phyloP scores from a whole-genome alignment of 2,329 filamentous ascomycete genomes.

The Fusarium begoniae region DNA sequence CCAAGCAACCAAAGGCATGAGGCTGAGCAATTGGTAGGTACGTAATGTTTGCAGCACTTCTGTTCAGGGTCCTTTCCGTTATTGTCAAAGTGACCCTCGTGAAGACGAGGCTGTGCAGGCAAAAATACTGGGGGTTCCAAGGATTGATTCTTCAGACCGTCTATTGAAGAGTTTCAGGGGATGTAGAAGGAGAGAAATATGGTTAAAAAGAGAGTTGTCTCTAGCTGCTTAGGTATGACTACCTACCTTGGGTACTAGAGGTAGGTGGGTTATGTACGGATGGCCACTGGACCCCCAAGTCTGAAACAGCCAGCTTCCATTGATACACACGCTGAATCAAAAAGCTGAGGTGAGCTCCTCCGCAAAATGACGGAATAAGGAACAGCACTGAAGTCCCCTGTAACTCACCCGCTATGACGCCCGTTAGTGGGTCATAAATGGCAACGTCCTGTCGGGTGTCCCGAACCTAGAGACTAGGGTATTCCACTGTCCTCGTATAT shows the following conservation, averaged over 20 bases:
- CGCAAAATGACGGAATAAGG: constrained; percentile 30
- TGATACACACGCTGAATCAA: constrained; percentile 8
- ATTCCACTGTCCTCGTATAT: not conserved
- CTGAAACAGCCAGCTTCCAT: constrained; percentile 11
- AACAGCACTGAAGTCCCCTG: constrained; percentile 18
- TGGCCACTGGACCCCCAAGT: not conserved
- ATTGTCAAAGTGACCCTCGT: constrained; percentile 21
- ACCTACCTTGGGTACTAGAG: not conserved
- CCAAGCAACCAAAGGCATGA: constrained; percentile 31
- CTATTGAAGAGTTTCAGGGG: constrained; percentile 4
- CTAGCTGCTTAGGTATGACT: constrained; percentile 1
- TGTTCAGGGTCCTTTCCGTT: constrained; percentile 20
- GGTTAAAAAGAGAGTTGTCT: not conserved
- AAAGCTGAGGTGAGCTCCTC: constrained; percentile 26
- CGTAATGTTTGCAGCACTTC: constrained; percentile 25
- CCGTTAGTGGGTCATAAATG: constrained; percentile 12
- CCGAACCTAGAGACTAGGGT: not conserved
- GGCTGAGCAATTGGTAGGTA: constrained; percentile 39
- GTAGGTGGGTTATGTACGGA: not conserved
- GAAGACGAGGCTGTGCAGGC: constrained; percentile 40
- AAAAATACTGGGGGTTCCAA: constrained; percentile 13
- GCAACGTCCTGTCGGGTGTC: constrained; percentile 2
- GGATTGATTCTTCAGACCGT: constrained; percentile 6
- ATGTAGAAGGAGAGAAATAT: not conserved
- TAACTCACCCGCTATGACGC: constrained; percentile 29